Evolutionary conservation across 768 basidiomycete species (phyloP).

Genomic region (Leccinellum luteum): DNA sequence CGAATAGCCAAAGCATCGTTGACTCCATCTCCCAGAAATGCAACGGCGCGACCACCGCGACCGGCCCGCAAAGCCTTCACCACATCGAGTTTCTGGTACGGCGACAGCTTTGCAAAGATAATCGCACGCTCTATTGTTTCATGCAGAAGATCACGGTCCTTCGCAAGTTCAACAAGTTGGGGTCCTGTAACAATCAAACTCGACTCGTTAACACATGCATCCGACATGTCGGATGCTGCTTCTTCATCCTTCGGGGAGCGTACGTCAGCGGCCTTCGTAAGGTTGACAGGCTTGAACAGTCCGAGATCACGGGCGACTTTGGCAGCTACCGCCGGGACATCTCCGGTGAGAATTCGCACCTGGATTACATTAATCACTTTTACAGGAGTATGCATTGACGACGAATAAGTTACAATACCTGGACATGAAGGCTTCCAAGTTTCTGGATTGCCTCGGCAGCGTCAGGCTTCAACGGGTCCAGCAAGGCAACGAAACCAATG

Average conservation of each 20-base stretch:
- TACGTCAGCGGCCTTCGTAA: background rate
- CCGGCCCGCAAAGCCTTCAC: slow-evolving; percentile 30
- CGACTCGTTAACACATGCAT: slow-evolving; percentile 16
- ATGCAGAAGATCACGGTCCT: slow-evolving; percentile 23
- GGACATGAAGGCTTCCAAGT: slow-evolving; percentile 28
- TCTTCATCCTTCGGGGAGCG: slow-evolving; percentile 27
- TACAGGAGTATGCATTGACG: background rate
- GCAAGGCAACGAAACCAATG: slow-evolving; percentile 29
- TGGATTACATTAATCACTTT: slow-evolving; percentile 8
- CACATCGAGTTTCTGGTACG: slow-evolving; percentile 33
- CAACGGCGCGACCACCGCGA: slow-evolving; percentile 27
- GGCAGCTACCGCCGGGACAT: slow-evolving; percentile 34
- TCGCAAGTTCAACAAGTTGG: slow-evolving; percentile 28
- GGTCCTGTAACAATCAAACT: slow-evolving; percentile 28
- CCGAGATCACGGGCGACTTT: slow-evolving; percentile 39
- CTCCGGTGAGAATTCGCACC: slow-evolving; percentile 37
- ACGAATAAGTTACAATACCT: slow-evolving; percentile 18
- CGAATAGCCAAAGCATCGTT: slow-evolving; percentile 33
- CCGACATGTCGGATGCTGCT: slow-evolving; percentile 9
- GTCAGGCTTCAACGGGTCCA: slow-evolving; percentile 32
- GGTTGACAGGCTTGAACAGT: slow-evolving; percentile 25
- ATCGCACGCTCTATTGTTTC: slow-evolving; percentile 32
- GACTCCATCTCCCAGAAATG: slow-evolving; percentile 32
- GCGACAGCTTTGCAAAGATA: slow-evolving; percentile 32
- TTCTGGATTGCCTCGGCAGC: slow-evolving; percentile 30